Evolutionary conservation across 2,329 filamentous ascomycete species (phyloP), one percentile per base, ranked within the genome.

Genomic region (Diaporthe citri): DNA sequence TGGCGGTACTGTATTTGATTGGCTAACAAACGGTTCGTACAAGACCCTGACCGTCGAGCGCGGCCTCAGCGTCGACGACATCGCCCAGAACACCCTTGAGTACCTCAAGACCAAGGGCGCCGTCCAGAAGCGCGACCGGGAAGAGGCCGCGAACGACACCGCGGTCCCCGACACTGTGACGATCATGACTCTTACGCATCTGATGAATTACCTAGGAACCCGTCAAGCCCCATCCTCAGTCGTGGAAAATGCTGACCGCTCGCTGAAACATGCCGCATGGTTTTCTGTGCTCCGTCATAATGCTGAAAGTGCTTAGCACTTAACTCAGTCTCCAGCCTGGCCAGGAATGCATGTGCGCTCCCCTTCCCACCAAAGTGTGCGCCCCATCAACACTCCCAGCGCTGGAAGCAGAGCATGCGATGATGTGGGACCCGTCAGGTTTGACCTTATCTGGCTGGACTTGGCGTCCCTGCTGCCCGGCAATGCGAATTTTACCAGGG

Each of bases 361-460:
- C 3, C 36, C 0, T 39, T 1, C 0, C 3, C 3, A 12, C 36
- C 36, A 39, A 1, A 39, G 12, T 39, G 12, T 13, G 41, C 1
- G 17, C 7, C 2, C 20, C 41, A 20, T 43, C 15, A 43, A 43
- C 41, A 39, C 36, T 13, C 3, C 36, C 10, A 43, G 17, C 17
- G 0, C 20, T 22, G 7, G 2, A 22, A 22, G 22, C 1, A 10
- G 8, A 48, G 43, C 8, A 9, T 22, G 7, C 2, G 20, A 8
- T 48, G 20, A 48, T 48, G 20, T 22, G 20, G 20, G 17, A 48
- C 17, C 5, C 17, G 41, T 17, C 41, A 20, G 41, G 17, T 20
- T 43, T 43, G 15, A 43, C 17, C 17, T 20, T 8, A 5, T 7
- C 15, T 43, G 8, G 17, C 41, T 17, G 2, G 0, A 20, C 17